A percentile compares a stretch with the other conserved stretches of the same genome.
Conservation (phyloP, 2,329 filamentous ascomycete species). For the Orbilia javanica region DNA sequence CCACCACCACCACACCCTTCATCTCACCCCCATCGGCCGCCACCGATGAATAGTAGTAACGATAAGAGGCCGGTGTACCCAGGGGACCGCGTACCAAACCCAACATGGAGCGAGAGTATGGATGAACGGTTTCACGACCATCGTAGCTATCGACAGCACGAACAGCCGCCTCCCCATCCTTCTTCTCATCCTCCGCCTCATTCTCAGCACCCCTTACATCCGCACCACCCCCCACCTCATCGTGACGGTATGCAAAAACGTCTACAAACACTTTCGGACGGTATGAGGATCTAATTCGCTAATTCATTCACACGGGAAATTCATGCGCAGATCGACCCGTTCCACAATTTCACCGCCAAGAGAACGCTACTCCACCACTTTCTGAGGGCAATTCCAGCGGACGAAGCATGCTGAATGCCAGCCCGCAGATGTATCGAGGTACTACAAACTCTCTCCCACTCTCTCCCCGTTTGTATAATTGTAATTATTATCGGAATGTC, state of each 20-base stretch:
- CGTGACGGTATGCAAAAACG: slow-evolving; percentile 54
- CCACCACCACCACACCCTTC: slow-evolving; percentile 52
- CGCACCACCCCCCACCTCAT: slow-evolving; percentile 39
- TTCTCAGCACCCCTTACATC: slow-evolving; percentile 34
- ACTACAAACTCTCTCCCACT: too few species aligned
- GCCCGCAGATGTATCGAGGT: slow-evolving; percentile 58
- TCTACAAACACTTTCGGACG: slow-evolving; percentile 8
- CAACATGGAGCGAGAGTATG: slow-evolving; percentile 43
- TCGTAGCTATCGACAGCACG: slow-evolving; percentile 46
- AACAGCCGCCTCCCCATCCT: slow-evolving; percentile 33
- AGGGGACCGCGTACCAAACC: slow-evolving; percentile 50
- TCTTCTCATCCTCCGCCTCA: slow-evolving; percentile 22
- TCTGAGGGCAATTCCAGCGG: slow-evolving; percentile 49
- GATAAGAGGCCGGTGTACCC: slow-evolving; percentile 51
- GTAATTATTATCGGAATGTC: background rate
- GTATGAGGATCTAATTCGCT: slow-evolving; percentile 37
- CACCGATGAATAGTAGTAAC: slow-evolving; percentile 32
- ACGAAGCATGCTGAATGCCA: slow-evolving; percentile 52
- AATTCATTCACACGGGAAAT: slow-evolving; percentile 39
- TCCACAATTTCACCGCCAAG: slow-evolving; percentile 55
- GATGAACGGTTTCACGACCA: slow-evolving; percentile 53
- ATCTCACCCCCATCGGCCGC: slow-evolving; percentile 41
- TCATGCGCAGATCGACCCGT: slow-evolving; percentile 56
- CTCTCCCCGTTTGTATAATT: background rate
- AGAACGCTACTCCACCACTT: slow-evolving; percentile 55